Percentiles rank a stretch among this genome's conserved stretches.
phyloP scores from a whole-genome alignment of 345 rosid genomes.

The Sisymbrium altissimum region DNA sequence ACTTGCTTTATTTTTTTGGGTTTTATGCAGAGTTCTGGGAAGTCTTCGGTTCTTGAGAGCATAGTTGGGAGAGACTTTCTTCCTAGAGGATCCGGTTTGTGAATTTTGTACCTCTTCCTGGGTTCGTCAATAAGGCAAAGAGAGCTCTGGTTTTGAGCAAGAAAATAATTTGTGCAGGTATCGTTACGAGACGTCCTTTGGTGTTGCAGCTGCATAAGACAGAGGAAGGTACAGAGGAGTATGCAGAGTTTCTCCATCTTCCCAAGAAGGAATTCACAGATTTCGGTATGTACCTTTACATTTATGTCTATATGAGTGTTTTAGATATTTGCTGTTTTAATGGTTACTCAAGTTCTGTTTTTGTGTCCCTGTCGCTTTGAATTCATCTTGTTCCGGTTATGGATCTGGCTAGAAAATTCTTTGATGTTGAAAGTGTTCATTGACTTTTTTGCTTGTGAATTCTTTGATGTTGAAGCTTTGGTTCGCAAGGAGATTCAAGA shows the following conservation, averaged over 20 bases:
- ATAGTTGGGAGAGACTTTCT: conserved; percentile 94
- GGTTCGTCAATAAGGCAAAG: not conserved
- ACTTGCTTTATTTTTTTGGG: not conserved
- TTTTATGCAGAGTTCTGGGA: conserved; percentile 80
- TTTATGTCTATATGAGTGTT: not conserved
- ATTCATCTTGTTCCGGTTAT: not conserved
- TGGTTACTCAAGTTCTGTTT: not conserved
- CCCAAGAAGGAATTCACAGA: conserved; percentile 67
- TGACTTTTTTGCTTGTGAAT: not conserved
- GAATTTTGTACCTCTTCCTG: not conserved
- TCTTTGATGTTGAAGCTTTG: conserved; percentile 43
- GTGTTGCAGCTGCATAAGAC: conserved; percentile 85
- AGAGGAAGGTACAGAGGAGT: conserved; percentile 67
- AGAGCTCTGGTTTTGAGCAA: conserved; percentile 7
- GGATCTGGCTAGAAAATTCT: not conserved
- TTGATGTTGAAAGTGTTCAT: not conserved
- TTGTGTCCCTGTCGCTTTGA: not conserved
- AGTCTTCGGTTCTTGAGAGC: conserved; percentile 97
- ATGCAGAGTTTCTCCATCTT: conserved; percentile 85
- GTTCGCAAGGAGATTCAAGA: conserved; percentile 91
- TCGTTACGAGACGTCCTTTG: conserved; percentile 88
- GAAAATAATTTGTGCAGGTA: conserved; percentile 42
- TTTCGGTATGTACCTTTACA: conserved; percentile 43
- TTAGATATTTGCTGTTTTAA: not conserved
- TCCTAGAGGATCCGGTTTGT: conserved; percentile 94